Base-by-base conservation (phyloP, 805 yeast genomes). In the Teunomyces atbi region DNA sequence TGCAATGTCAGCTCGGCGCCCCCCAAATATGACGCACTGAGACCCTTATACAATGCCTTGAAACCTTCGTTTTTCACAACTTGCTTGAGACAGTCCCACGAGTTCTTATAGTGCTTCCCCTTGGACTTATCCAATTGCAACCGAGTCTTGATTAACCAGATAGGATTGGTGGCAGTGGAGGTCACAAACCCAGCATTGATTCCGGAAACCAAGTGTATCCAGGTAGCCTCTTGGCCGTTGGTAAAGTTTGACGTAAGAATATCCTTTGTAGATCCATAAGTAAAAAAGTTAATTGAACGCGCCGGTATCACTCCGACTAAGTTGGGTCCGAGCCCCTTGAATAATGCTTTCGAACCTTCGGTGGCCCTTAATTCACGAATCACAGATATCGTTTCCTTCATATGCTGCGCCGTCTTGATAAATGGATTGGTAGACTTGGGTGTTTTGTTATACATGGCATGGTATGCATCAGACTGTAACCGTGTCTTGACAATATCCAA, bases 241-340 rank as follows among this genome's bases (percentile, higher is more conserved):
- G 86, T 85, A 66, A 89, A 81, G 37, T 77, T 72, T 15, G 69
- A 69, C 6, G 89, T 76, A n/a, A 90, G 65, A 12, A 86, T 42
- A 19, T 87, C 92, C 59, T 94, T 94, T 4, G 95, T 82, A n/a
- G 88, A 75, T n/a, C 97, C 96, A 64, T 94, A 94, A 0, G 97
- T 89, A 74, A 91, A 91, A 64, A 94, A 94, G 66, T 94, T 94
- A 53, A 94, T 95, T 23, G 97, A 86, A 64, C 99, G 78, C 1
- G 99, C 98, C 0, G 99, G 99, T 35, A 94, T 92, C 12, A 94
- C 98, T 45, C 99, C 99, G 13, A 92, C 95, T 55, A 94, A 73
- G 58, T 92, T 94, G 7, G 99, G 99, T 0, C 99, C 99, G 42
- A 94, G 71, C 10, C 99, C 99, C 68, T 88, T 87, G 68, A 94